Base-by-base conservation (phyloP, 306 rosid genomes). In the Prosopis cineraria region DNA sequence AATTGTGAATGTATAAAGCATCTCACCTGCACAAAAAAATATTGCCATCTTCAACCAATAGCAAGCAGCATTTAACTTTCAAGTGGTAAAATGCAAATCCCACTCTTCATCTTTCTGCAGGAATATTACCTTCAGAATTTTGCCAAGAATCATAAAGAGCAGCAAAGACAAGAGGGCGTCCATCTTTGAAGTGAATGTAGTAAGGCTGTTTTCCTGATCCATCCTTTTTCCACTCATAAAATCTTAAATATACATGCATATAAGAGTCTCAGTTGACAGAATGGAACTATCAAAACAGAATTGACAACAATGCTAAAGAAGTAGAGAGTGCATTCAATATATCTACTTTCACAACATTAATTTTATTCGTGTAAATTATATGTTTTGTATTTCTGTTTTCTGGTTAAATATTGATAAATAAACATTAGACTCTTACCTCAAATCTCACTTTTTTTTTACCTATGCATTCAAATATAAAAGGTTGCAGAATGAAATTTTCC, bases 181-280 rank as follows among this genome's bases (percentile, higher is more conserved):
- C 97, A 86, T 92, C 95, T 79, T 89, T 91, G 79, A 95, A 91
- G 84, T 92, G 90, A 50, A 95, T 73, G 73, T 95, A 91, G 85
- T 95, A 92, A 31, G 98, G 98, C 82, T 95, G 98, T 80, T 89
- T 95, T 84, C 76, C 93, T 37, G 93, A 86, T 82, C 96, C 97
- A 78, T 89, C 94, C 37, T 91, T 94, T 81, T 91, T 95, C 98
- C 98, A 92, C 84, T 95, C 98, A 55, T 90, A 95, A 80, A 95
- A 92, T 76, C 98, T 92, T 76, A 29, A 72, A 24, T 45, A 81
- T 24, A 33, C 16, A 76, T 14, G 66, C 59, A 22, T 36, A 58
- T 14, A 20, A 10, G 72, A 0, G 62, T 71, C 39, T 47, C 36
- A 63, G 69, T 30, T 78, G 17, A 85, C 44, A 74, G 64, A 85